Evolutionary conservation across 139 green algal species (phyloP), one percentile per base, ranked within the genome.

Genomic region (Haematococcus sp.): DNA sequence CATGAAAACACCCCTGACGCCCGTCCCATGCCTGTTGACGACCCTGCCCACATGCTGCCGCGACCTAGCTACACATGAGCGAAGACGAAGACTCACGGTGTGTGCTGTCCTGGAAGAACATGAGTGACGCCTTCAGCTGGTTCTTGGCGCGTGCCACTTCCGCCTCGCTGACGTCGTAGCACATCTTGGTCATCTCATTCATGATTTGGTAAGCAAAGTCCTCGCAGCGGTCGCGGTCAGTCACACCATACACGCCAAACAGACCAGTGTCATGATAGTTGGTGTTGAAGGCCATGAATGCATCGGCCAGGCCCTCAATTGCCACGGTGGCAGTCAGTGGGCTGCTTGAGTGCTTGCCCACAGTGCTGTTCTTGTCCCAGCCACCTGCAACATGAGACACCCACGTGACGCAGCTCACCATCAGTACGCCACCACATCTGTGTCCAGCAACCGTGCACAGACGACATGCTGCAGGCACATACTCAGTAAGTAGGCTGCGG

Each of bases 191-290:
- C 31, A 98, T 76, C 74, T 88, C 73, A 9, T 81, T 83, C 84
- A 93, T 93, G 61, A 93, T 73, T 34, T 75, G 49, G 81, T 83
- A 93, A 15, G 68, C 68, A 49, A 92, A 75, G 71, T 90, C 84
- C 63, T 90, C 82, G 40, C 70, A 76, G 3, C 70, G 70, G 54
- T 82, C 76, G 4, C 60, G 76, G 60, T 93, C 88, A 3, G 85
- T 85, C 30, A 88, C 81, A 13, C 88, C 91, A 70, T 94, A 94
- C 46, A 98, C 86, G 59, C 94, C 94, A 84, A 98, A 98, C 63
- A 98, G 86, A 19, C 94, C 94, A 4, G 93, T 91, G 88, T 99
- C 96, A 44, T 94, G 89, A 86, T 99, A 99, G 84, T 91, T 94
- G 61, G 91, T 97, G 91, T 97, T 97, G 88, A 97, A 98, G 30